Conservation (phyloP, 2,329 filamentous ascomycete species). For the Penicillium sp. region DNA sequence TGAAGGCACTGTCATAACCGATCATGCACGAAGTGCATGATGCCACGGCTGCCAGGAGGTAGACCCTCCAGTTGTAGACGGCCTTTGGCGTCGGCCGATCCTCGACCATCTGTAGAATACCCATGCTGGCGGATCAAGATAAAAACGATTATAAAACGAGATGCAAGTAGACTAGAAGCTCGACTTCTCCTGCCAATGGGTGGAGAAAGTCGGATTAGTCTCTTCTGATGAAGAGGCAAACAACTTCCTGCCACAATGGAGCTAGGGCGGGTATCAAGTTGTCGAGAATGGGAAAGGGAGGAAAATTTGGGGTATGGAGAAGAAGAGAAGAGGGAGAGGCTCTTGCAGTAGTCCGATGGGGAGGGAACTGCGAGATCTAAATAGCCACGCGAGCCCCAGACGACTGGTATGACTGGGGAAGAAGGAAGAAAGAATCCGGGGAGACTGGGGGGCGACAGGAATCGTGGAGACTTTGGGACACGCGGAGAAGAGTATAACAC, state of each 20-base stretch:
- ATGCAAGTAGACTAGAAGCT: not conserved
- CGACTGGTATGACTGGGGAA: conserved; percentile 4
- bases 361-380: conserved; percentile 19
- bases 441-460: conserved; percentile 12
- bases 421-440: conserved; percentile 22
- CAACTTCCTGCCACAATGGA: not conserved
- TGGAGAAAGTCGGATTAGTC: conserved; percentile 8
- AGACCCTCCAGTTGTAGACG: conserved; percentile 64
- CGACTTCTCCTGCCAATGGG: not conserved
- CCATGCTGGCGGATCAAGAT: conserved; percentile 32
- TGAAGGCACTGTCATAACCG: conserved; percentile 72
- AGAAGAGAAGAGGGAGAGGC: conserved; percentile 7
- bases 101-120: conserved; percentile 44
- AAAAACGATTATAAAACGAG: not conserved
- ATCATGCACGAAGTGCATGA: conserved; percentile 62
- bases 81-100: conserved; percentile 57
- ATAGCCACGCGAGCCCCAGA: conserved; percentile 21
- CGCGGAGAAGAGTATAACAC: conserved; percentile 26
- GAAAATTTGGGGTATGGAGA: conserved; percentile 1
- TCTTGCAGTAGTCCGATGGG: not conserved
- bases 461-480: conserved; percentile 19
- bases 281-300: not conserved
- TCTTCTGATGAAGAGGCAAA: conserved; percentile 4
- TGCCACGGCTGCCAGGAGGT: conserved; percentile 56
- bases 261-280: conserved; percentile 2